Percentiles rank a stretch among this genome's conserved stretches.
Conservation (phyloP, 1,139 yeast genomes). For the Arxiozyma heterogenica region DNA sequence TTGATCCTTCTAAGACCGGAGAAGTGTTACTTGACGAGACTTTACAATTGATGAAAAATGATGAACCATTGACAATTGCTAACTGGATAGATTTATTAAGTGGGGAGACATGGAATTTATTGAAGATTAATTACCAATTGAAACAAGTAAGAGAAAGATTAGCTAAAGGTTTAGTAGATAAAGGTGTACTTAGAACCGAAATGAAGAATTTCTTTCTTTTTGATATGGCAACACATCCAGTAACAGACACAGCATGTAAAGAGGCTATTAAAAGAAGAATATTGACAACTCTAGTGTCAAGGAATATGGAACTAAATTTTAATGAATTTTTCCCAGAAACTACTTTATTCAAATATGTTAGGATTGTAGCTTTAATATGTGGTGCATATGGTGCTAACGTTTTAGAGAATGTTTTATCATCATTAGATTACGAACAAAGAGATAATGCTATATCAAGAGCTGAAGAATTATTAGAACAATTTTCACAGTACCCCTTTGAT, state of each 20-base stretch:
- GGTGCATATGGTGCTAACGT: slow-evolving; percentile 96
- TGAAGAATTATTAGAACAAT: slow-evolving; percentile 77
- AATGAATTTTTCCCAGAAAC: slow-evolving; percentile 59
- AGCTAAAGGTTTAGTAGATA: slow-evolving; percentile 94
- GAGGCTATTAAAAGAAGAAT: slow-evolving; percentile 67
- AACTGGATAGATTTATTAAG: slow-evolving; percentile 91
- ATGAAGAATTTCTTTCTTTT: slow-evolving; percentile 87
- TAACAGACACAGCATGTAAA: slow-evolving; percentile 79
- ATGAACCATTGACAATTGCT: slow-evolving; percentile 69
- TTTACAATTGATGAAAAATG: slow-evolving; percentile 76
- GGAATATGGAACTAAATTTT: slow-evolving; percentile 46
- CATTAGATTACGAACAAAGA: slow-evolving; percentile 77
- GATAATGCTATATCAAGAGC: slow-evolving; percentile 92
- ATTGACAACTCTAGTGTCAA: slow-evolving; percentile 56
- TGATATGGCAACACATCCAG: slow-evolving; percentile 98
- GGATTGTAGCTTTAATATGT: slow-evolving; percentile 75
- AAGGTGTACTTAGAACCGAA: slow-evolving; percentile 94
- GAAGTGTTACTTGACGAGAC: slow-evolving; percentile 94
- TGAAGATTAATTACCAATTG: slow-evolving; percentile 89
- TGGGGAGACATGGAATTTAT: slow-evolving; percentile 96
- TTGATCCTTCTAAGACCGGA: slow-evolving; percentile 82
- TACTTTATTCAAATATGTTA: slow-evolving; percentile 59
- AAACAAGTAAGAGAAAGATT: slow-evolving; percentile 95
- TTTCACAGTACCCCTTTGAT: slow-evolving; percentile 79
- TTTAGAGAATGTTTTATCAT: slow-evolving; percentile 75